Percentiles rank a stretch among this genome's conserved stretches.
Evolutionary conservation across 345 rosid genomes (phyloP).

Genomic region (Turnera subulata): DNA sequence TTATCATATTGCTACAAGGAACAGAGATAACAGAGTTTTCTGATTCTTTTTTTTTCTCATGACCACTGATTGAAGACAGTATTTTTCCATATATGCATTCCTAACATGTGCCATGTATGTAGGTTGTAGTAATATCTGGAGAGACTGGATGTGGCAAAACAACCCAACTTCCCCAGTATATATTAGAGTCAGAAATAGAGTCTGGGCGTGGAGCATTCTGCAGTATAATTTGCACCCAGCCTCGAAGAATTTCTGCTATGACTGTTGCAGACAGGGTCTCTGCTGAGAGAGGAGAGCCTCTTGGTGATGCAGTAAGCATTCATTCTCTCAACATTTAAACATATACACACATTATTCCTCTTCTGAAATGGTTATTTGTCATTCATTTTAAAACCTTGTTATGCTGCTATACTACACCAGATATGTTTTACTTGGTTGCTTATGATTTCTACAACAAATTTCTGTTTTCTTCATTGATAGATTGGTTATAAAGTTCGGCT

Average conservation of each 20-base stretch:
- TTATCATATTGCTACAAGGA: too few species aligned
- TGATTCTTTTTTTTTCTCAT: constrained; percentile 1
- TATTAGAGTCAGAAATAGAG: constrained; percentile 93
- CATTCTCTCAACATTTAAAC: constrained; percentile 13
- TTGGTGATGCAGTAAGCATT: constrained; percentile 83
- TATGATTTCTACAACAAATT: too few species aligned
- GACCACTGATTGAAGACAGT: neutral
- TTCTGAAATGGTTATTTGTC: neutral
- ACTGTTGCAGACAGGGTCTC: constrained; percentile 96
- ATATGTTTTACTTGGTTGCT: constrained; percentile 4
- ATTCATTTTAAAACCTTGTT: constrained; percentile 25
- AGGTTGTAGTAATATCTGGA: constrained; percentile 96
- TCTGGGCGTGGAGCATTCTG: constrained; percentile 99
- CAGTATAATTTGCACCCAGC: constrained; percentile 95
- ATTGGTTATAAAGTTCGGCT: constrained; percentile 98
- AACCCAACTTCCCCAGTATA: constrained; percentile 96
- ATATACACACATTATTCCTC: neutral
- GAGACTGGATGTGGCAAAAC: constrained; percentile 99
- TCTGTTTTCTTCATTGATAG: constrained; percentile 44
- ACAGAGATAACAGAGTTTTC: too few species aligned
- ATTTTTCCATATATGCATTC: neutral
- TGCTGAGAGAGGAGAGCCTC: constrained; percentile 94
- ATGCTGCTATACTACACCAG: constrained; percentile 48
- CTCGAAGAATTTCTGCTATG: constrained; percentile 98
- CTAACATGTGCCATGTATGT: constrained; percentile 12